Percentiles rank a stretch among this genome's conserved stretches.
These are phyloP conservation scores for Dictyophora rubrovolvata DNA, from an alignment of 768 basidiomycete genomes.

Conservation along the genomic window DNA sequence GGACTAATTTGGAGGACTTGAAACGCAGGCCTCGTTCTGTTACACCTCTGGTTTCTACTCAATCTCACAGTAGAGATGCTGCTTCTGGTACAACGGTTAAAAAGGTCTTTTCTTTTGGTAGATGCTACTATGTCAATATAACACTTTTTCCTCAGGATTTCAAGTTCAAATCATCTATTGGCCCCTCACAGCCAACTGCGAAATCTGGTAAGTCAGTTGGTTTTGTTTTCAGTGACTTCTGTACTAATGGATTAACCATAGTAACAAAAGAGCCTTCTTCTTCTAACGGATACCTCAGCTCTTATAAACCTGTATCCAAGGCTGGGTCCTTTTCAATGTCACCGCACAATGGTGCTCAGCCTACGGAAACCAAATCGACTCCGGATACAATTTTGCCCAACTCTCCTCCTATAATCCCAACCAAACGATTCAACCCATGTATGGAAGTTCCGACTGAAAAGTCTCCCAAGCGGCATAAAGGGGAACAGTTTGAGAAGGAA, in stretches of 20 bases:
- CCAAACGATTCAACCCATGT: not conserved
- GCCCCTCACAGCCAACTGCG: not conserved
- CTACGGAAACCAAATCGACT: not conserved
- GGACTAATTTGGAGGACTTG: slow-evolving; percentile 4
- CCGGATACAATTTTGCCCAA: not conserved
- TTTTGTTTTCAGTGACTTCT: not conserved
- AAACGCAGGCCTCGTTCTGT: not conserved
- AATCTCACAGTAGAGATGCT: not conserved
- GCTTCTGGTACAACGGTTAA: not conserved
- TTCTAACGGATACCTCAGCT: not conserved
- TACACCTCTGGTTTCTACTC: not conserved
- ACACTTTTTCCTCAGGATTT: not conserved
- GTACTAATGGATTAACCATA: not conserved
- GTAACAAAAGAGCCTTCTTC: not conserved
- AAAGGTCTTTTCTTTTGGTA: not conserved
- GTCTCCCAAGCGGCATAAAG: not conserved
- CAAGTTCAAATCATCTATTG: slow-evolving; percentile 7
- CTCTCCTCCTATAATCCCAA: not conserved
- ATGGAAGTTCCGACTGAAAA: not conserved
- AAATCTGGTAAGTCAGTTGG: not conserved
- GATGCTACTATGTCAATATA: not conserved
- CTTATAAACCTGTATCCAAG: not conserved
- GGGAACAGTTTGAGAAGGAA: not conserved
- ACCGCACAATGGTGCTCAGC: not conserved
- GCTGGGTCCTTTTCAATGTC: not conserved